phyloP scores from a whole-genome alignment of 345 rosid genomes.

The Punica granatum region DNA sequence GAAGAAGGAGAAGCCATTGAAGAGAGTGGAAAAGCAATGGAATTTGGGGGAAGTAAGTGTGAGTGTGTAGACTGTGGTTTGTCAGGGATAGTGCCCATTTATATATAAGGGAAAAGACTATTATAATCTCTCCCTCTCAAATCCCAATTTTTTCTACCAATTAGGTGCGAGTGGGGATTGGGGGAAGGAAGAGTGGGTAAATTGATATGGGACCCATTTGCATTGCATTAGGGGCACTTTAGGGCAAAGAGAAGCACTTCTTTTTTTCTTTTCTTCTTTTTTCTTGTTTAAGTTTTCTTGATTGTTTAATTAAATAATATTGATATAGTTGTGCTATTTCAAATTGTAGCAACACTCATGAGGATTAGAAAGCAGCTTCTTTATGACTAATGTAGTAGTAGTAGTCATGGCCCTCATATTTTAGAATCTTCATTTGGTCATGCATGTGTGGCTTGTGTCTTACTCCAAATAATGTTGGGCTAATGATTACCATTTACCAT shows the following conservation, averaged over 20 bases:
- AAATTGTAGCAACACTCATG: not conserved
- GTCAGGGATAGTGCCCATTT: not conserved
- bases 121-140: not conserved
- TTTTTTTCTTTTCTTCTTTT: not conserved
- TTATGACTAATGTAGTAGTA: too few species aligned
- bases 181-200: not conserved
- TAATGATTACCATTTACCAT: not conserved
- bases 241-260: not conserved
- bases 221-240: not conserved
- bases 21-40: constrained; percentile 13
- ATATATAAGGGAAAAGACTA: not conserved
- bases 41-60: not conserved
- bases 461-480: not conserved
- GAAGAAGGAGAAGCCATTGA: constrained; percentile 8
- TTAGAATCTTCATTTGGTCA: not conserved
- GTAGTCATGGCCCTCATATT: not conserved
- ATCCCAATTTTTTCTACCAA: not conserved
- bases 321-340: not conserved
- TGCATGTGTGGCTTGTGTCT: not conserved
- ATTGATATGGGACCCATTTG: not conserved
- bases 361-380: not conserved
- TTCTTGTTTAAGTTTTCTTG: too few species aligned
- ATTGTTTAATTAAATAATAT: not conserved
- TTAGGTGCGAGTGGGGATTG: not conserved
- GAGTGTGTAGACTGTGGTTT: not conserved